A percentile compares a stretch with the other conserved stretches of the same genome.
phyloP scores from a whole-genome alignment of 1,284 basidiomycete species.

The Ceraceosorus bombacis region DNA sequence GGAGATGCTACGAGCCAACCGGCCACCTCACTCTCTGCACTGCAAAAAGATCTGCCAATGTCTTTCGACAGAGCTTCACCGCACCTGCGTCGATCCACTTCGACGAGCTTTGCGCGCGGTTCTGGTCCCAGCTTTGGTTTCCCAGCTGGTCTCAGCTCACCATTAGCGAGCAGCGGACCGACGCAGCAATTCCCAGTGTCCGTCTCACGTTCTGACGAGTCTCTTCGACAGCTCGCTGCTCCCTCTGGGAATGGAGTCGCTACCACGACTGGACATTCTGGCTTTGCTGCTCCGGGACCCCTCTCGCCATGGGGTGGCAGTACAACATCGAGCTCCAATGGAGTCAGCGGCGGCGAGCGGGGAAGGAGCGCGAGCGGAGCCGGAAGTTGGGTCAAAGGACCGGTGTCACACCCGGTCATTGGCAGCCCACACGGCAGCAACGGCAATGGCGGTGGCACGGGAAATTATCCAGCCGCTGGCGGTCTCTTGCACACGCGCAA shows the following conservation, averaged over 20 bases:
- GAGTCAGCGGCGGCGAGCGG: no score
- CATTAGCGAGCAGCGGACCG: no score
- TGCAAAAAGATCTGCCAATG: background rate
- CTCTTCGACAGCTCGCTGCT: no score
- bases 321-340: background rate
- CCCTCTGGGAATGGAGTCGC: no score
- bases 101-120: slow-evolving; percentile 9
- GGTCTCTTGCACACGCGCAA: no score
- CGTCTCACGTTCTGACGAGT: no score
- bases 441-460: no score
- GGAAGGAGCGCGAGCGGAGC: background rate
- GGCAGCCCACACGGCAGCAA: no score
- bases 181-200: no score
- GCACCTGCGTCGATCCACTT: slow-evolving; percentile 2
- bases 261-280: no score
- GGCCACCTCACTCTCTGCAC: background rate
- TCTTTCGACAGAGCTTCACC: background rate
- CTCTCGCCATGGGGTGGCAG: background rate
- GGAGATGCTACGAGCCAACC: slow-evolving; percentile 5
- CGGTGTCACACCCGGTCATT: background rate
- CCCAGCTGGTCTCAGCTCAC: no score
- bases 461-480: no score
- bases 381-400: background rate
- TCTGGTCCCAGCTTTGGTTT: background rate
- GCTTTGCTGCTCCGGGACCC: background rate